Conservation (phyloP, 2,329 filamentous ascomycete species). For the Endoconidiophora laricicola region DNA sequence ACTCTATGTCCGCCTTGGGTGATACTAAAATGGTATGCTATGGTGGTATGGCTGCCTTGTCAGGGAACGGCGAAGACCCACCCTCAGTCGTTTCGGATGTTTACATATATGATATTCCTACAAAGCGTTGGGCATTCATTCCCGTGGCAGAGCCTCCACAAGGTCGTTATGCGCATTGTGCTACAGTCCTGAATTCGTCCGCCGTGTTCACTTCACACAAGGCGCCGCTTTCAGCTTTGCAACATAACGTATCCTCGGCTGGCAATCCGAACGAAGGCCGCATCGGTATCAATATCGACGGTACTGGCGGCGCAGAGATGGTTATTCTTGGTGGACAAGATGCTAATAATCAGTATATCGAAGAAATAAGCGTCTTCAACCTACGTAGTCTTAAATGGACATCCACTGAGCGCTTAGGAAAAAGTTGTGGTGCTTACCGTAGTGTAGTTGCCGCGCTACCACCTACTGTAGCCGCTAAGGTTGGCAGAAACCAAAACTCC, state of each 20-base stretch:
- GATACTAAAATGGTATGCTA: conserved; percentile 97
- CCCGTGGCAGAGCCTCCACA: conserved; percentile 69
- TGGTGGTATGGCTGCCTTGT: conserved; percentile 70
- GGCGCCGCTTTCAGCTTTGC: conserved; percentile 70
- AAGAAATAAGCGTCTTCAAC: conserved; percentile 97
- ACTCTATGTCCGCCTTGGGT: conserved; percentile 84
- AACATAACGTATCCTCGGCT: conserved; percentile 71
- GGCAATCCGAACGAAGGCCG: conserved; percentile 67
- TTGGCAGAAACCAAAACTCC: conserved; percentile 41
- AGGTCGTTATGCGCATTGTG: conserved; percentile 91
- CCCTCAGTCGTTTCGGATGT: conserved; percentile 97
- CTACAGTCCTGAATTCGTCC: conserved; percentile 76
- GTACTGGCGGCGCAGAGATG: conserved; percentile 88
- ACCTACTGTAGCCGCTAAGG: conserved; percentile 44
- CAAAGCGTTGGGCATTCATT: conserved; percentile 71
- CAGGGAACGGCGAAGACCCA: conserved; percentile 40
- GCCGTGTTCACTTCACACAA: conserved; percentile 72
- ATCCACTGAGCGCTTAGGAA: conserved; percentile 67
- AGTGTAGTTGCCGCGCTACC: conserved; percentile 81
- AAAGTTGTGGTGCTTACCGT: conserved; percentile 89
- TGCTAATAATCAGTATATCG: conserved; percentile 95
- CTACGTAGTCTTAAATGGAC: conserved; percentile 91
- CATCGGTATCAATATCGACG: conserved; percentile 78
- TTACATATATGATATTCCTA: conserved; percentile 79
- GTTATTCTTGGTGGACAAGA: conserved; percentile 93